phyloP scores from a whole-genome alignment of 1,284 basidiomycete genomes.

The Cutaneotrichosporon dermatis region DNA sequence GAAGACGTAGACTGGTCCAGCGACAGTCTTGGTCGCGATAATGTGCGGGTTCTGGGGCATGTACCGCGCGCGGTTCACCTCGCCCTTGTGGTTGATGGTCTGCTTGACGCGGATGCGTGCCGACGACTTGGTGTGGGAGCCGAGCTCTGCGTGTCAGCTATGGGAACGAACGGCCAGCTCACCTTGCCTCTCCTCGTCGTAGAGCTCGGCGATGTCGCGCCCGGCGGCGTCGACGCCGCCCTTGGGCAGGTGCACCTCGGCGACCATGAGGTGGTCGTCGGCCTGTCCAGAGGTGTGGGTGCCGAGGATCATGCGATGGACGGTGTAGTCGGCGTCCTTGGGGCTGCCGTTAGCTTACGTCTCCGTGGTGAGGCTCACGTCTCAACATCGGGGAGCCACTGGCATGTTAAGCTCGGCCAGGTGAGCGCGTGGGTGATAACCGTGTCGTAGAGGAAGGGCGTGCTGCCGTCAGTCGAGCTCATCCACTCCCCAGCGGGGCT shows the following conservation, averaged over 20 bases:
- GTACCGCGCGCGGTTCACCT: conserved; percentile 95
- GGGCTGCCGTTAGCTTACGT: conserved; percentile 49
- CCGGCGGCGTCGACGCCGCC: conserved; percentile 53
- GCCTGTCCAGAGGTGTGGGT: conserved; percentile 96
- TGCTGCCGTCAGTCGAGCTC: conserved; percentile 42
- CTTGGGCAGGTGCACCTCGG: conserved; percentile 87
- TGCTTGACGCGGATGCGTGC: conserved; percentile 87
- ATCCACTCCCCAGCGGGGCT: too few relatives aligned
- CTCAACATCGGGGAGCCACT: conserved; percentile 98
- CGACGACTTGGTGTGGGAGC: conserved; percentile 68
- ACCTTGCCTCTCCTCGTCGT: conserved; percentile 85
- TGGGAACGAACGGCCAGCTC: conserved; percentile 13
- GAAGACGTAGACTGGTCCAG: conserved; percentile 87
- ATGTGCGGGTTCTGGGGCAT: conserved; percentile 98
- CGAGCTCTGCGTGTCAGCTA: conserved; percentile 59
- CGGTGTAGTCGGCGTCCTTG: conserved; percentile 81
- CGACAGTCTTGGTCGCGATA: conserved; percentile 89
- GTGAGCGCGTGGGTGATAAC: conserved; percentile 97
- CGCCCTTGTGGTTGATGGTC: conserved; percentile 91
- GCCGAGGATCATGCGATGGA: conserved; percentile 88
- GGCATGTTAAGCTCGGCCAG: conserved; percentile 96
- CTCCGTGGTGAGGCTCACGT: conserved; percentile 56
- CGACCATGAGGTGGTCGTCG: conserved; percentile 94
- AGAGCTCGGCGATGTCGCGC: conserved; percentile 68
- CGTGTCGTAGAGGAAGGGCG: conserved; percentile 93